These are phyloP conservation scores for Trametes cingulata DNA, from an alignment of 768 basidiomycete genomes.

Conservation along the genomic window DNA sequence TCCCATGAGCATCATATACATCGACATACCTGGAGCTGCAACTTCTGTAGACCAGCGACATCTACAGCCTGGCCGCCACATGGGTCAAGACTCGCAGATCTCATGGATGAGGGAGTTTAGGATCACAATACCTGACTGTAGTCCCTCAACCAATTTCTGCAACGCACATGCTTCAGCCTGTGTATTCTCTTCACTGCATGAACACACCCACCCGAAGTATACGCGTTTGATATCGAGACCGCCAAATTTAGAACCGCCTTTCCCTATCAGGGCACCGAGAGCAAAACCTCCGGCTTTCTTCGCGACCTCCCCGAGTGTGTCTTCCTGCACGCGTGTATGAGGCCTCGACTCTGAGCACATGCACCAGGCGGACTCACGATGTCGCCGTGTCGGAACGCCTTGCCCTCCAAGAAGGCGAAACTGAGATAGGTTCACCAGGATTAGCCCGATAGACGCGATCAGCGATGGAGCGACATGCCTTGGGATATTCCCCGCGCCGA, in stretches of 20 bases:
- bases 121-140: constrained; percentile 63
- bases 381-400: constrained; percentile 87
- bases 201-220: constrained; percentile 66
- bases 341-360: not conserved
- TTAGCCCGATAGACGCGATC: constrained; percentile 41
- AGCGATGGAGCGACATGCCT: constrained; percentile 19
- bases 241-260: constrained; percentile 66
- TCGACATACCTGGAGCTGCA: constrained; percentile 59
- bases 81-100: not conserved
- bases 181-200: not conserved
- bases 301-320: constrained; percentile 58
- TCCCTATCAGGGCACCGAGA: constrained; percentile 54
- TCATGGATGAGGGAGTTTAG: not conserved
- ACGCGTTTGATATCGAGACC: constrained; percentile 83
- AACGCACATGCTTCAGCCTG: not conserved
- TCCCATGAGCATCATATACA: not conserved
- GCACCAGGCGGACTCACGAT: constrained; percentile 48
- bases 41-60: constrained; percentile 74
- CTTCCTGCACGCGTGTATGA: constrained; percentile 53
- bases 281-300: constrained; percentile 62
- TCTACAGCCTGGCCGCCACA: constrained; percentile 64
- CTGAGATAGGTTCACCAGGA: constrained; percentile 35
- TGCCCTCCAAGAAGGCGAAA: constrained; percentile 84
- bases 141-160: constrained; percentile 85
- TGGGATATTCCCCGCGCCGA: constrained; percentile 88